Conservation (phyloP, 768 basidiomycete species). For the Peribolospora kevripleyi region DNA sequence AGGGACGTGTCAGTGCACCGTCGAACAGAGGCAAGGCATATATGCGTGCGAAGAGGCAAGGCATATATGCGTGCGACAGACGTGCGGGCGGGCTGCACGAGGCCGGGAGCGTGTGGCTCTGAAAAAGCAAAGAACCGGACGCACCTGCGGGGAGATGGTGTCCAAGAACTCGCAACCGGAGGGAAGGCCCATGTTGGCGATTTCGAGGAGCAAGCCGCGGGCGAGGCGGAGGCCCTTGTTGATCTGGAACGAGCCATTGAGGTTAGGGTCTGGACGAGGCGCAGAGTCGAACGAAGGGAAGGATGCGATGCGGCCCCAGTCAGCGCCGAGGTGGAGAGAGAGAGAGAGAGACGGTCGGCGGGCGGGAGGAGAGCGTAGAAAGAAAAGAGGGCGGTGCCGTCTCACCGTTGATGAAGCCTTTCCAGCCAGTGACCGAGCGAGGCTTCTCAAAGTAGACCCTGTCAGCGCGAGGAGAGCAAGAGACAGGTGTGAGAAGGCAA, state of each 20-base stretch:
- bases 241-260: conserved; percentile 77
- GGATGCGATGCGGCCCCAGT: not conserved
- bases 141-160: conserved; percentile 29
- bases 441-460: conserved; percentile 77
- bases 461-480: not conserved
- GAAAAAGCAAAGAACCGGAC: too few relatives aligned
- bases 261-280: conserved; percentile 37
- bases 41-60: too few relatives aligned
- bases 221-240: conserved; percentile 84
- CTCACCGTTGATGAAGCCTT: conserved; percentile 74
- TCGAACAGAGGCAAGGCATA: too few relatives aligned
- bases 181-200: conserved; percentile 74
- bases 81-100: too few relatives aligned
- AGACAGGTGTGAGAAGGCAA: not conserved
- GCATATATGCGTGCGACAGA: too few relatives aligned
- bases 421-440: conserved; percentile 41
- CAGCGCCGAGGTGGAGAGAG: not conserved
- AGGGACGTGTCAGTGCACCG: too few relatives aligned
- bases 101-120: too few relatives aligned
- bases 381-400: not conserved
- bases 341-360: not conserved
- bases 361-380: too few relatives aligned
- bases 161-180: conserved; percentile 86
- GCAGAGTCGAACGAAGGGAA: not conserved
- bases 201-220: conserved; percentile 59